These are phyloP conservation scores for Helianthus annuus DNA, from an alignment of 129 eudicot genomes.

Conservation along the genomic window HanXRQr2.0-SUNRISE NC_035433.2:114280777-114281276, in stretches of 20 bases:
- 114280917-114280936: no score
- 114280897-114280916: no score
- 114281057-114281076: conserved; percentile 22
- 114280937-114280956: no score
- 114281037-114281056: conserved; percentile 14
- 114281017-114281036: neutral
- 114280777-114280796: no score
- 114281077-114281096: conserved; percentile 6
- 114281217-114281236: neutral
- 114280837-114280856: no score
- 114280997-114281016: no score
- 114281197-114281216: conserved; percentile 23
- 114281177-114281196: conserved; percentile 31
- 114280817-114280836: no score
- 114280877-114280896: no score
- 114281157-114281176: conserved; percentile 32
- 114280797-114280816: no score
- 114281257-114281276: neutral
- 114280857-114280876: no score
- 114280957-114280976: no score
- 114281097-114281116: conserved; percentile 13
- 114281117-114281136: neutral
- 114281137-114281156: neutral
- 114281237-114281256: neutral
- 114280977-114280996: no score